Percentiles rank a stretch among this genome's conserved stretches.
phyloP scores from a whole-genome alignment of 2,329 filamentous ascomycete species.

The Sporothrix dimorphospora region DNA sequence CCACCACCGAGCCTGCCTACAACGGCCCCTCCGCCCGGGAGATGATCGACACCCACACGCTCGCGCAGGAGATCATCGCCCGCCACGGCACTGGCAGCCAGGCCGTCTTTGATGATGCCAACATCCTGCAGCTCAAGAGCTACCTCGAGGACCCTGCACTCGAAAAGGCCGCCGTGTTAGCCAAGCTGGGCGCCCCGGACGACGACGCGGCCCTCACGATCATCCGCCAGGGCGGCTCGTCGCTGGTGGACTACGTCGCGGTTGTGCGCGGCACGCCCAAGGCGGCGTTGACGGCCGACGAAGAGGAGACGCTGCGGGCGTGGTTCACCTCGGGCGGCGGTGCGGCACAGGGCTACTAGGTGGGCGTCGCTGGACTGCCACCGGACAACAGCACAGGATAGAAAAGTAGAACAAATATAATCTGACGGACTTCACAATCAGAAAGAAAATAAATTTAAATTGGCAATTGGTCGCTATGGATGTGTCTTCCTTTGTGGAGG shows the following conservation, averaged over 20 bases:
- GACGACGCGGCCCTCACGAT: not conserved
- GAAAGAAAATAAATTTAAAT: too few relatives aligned
- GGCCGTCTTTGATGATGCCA: slow-evolving; percentile 25
- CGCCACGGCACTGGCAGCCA: slow-evolving; percentile 31
- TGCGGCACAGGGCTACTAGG: not conserved
- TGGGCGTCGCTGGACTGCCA: too few relatives aligned
- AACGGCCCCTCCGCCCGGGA: slow-evolving; percentile 30
- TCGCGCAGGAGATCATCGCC: slow-evolving; percentile 33
- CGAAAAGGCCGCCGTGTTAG: not conserved
- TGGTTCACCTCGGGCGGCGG: slow-evolving; percentile 30
- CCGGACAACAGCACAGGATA: too few relatives aligned
- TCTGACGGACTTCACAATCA: too few relatives aligned
- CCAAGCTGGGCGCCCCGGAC: not conserved
- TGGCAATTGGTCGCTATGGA: too few relatives aligned
- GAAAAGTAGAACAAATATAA: too few relatives aligned
- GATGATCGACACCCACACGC: slow-evolving; percentile 32
- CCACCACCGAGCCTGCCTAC: slow-evolving; percentile 21
- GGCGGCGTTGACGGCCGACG: slow-evolving; percentile 26
- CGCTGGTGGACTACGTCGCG: slow-evolving; percentile 19
- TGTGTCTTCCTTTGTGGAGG: too few relatives aligned
- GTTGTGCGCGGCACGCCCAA: not conserved
- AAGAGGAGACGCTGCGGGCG: slow-evolving; percentile 27
- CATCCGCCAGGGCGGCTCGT: not conserved
- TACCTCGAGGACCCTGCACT: slow-evolving; percentile 2
- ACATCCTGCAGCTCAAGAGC: slow-evolving; percentile 16